These are phyloP conservation scores for Carex littledalei DNA, from an alignment of 176 grass and related monocot species.

Conservation along the genomic window DNA sequence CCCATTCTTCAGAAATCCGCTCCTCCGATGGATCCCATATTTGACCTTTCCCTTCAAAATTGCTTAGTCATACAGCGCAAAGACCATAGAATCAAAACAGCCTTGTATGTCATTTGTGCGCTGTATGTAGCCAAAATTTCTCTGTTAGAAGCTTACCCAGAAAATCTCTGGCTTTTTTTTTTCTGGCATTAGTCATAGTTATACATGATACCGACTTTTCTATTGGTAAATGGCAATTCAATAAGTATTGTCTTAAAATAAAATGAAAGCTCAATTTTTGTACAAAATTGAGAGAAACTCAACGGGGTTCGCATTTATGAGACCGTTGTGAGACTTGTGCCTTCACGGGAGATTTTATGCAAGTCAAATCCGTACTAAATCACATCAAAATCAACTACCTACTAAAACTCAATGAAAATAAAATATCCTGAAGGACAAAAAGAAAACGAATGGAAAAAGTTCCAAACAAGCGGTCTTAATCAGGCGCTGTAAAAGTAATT, in stretches of 20 bases:
- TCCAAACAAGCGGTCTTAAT: background rate
- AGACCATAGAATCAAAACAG: too few relatives aligned
- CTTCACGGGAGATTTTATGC: constrained; percentile 8
- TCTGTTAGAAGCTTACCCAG: too few relatives aligned
- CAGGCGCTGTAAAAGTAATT: background rate
- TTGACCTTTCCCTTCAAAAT: background rate
- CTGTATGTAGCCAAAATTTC: too few relatives aligned
- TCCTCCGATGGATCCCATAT: constrained; percentile 4
- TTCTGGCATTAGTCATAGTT: too few relatives aligned
- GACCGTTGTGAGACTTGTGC: constrained; percentile 14
- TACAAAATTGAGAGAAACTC: background rate
- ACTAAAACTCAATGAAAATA: background rate
- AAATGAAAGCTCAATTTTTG: background rate
- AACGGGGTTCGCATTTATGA: background rate
- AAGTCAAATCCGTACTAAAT: background rate
- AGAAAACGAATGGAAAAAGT: background rate
- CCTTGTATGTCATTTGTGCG: too few relatives aligned
- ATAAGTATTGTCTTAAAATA: background rate
- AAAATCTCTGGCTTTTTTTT: too few relatives aligned
- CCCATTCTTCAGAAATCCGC: constrained; percentile 11
- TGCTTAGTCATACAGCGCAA: too few relatives aligned
- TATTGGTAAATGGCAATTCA: background rate
- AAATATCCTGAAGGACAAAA: background rate
- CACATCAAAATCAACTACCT: background rate
- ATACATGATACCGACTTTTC: too few relatives aligned